Conservation (phyloP, 2,329 filamentous ascomycete genomes). For the Diplodia sapinea region DNA sequence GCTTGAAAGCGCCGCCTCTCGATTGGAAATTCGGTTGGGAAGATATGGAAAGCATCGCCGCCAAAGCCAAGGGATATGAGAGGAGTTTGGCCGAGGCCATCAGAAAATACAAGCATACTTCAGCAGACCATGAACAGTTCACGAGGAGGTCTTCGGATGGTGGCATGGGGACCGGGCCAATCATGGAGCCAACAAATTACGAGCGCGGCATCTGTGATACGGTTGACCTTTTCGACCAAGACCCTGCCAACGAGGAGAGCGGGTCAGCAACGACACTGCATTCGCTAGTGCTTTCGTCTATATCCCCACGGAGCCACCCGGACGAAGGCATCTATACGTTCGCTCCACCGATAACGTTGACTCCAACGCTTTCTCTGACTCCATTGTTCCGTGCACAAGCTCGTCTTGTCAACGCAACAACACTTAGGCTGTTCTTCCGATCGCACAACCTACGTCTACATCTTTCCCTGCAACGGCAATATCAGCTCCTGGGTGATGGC, state of each 20-base stretch:
- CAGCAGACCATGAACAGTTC: neutral
- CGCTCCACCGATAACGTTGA: slow-evolving; percentile 61
- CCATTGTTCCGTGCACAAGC: slow-evolving; percentile 77
- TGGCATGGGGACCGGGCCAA: slow-evolving; percentile 32
- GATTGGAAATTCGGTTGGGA: slow-evolving; percentile 76
- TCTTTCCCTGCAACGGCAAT: slow-evolving; percentile 75
- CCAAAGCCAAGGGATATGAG: slow-evolving; percentile 62
- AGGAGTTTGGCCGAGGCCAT: slow-evolving; percentile 45
- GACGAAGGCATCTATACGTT: slow-evolving; percentile 35
- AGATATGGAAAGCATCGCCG: slow-evolving; percentile 68
- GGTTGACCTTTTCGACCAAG: slow-evolving; percentile 21
- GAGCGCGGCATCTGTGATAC: slow-evolving; percentile 22
- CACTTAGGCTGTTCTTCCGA: slow-evolving; percentile 76
- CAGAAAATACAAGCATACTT: slow-evolving; percentile 35
- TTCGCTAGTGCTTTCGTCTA: slow-evolving; percentile 29
- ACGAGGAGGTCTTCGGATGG: slow-evolving; percentile 32
- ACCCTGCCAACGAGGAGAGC: slow-evolving; percentile 14
- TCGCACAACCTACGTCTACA: slow-evolving; percentile 75
- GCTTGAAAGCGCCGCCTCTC: slow-evolving; percentile 61
- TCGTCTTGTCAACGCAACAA: slow-evolving; percentile 75
- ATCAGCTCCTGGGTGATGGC: slow-evolving; percentile 84
- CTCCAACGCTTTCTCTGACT: slow-evolving; percentile 74
- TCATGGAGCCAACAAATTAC: slow-evolving; percentile 32
- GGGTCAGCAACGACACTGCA: slow-evolving; percentile 12
- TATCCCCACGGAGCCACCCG: neutral